These are phyloP conservation scores for Aquanectria penicillioides DNA, from an alignment of 2,329 filamentous ascomycete genomes.

Conservation along the genomic window DNA sequence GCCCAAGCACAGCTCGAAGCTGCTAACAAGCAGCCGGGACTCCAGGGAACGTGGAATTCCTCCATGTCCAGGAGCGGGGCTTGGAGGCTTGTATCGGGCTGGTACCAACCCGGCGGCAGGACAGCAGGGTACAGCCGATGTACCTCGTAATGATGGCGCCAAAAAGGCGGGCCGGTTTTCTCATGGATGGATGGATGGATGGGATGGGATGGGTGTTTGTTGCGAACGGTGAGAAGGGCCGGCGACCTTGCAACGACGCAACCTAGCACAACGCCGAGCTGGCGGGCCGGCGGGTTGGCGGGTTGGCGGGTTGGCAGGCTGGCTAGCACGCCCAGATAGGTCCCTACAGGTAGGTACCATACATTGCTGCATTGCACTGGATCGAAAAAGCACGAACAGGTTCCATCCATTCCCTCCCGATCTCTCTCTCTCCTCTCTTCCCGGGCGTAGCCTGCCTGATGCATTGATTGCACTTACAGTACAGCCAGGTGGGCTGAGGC, in stretches of 20 bases:
- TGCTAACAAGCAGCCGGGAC: neutral
- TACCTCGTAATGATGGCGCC: conserved; percentile 15
- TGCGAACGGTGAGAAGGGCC: conserved; percentile 9
- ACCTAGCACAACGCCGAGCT: neutral
- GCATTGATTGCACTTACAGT: too few species aligned
- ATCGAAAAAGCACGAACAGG: neutral
- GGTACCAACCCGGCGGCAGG: neutral
- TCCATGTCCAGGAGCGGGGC: too few species aligned
- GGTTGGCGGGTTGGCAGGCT: too few species aligned
- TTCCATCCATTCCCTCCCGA: neutral
- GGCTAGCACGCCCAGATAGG: too few species aligned
- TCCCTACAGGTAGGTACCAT: too few species aligned
- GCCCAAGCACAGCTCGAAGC: neutral
- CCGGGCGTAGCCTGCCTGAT: too few species aligned
- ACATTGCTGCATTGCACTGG: too few species aligned
- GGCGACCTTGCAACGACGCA: neutral
- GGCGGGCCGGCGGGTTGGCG: too few species aligned
- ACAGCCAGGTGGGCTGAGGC: neutral
- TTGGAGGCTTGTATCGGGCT: neutral
- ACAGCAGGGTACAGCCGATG: conserved; percentile 1
- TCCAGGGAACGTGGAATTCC: too few species aligned
- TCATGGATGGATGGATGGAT: too few species aligned
- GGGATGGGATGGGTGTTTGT: neutral
- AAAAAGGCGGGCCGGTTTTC: conserved; percentile 27
- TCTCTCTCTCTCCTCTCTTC: too few species aligned